Percentiles rank a stretch among this genome's conserved stretches.
Conservation (phyloP, 2,329 filamentous ascomycete species). For the Podosphaera xanthii region DNA sequence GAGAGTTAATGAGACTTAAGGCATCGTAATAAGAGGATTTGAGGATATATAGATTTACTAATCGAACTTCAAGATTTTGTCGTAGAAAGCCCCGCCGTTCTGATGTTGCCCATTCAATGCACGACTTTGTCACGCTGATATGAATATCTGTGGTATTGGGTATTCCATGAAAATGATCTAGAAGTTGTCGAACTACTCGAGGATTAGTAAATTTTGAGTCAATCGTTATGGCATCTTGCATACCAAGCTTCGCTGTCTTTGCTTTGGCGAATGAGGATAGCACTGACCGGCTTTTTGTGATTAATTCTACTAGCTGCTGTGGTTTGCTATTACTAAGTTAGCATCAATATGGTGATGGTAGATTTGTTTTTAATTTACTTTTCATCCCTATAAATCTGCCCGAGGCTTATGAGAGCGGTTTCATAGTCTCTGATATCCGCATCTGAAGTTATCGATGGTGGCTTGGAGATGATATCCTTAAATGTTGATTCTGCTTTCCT, state of each 20-base stretch:
- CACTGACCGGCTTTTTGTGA: conserved; percentile 73
- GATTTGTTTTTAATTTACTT: conserved; percentile 28
- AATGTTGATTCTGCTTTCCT: conserved; percentile 69
- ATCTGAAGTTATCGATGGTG: conserved; percentile 63
- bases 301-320: conserved; percentile 68
- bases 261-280: conserved; percentile 95
- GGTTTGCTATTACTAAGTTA: conserved; percentile 34
- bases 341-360: conserved; percentile 5
- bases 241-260: conserved; percentile 95
- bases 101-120: conserved; percentile 95
- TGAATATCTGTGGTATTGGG: conserved; percentile 89
- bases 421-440: conserved; percentile 81
- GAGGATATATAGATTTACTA: conserved; percentile 85
- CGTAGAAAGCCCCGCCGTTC: conserved; percentile 90
- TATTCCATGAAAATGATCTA: conserved; percentile 85
- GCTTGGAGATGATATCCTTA: conserved; percentile 70
- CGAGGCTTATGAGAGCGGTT: conserved; percentile 63
- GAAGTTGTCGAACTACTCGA: conserved; percentile 63
- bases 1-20: conserved; percentile 83
- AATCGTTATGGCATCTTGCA: conserved; percentile 13
- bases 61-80: conserved; percentile 90
- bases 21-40: conserved; percentile 97
- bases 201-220: conserved; percentile 1
- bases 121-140: conserved; percentile 89
- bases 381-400: conserved; percentile 79